Conservation (phyloP, 2,329 filamentous ascomycete species). For the Fusarium guadeloupense region DNA sequence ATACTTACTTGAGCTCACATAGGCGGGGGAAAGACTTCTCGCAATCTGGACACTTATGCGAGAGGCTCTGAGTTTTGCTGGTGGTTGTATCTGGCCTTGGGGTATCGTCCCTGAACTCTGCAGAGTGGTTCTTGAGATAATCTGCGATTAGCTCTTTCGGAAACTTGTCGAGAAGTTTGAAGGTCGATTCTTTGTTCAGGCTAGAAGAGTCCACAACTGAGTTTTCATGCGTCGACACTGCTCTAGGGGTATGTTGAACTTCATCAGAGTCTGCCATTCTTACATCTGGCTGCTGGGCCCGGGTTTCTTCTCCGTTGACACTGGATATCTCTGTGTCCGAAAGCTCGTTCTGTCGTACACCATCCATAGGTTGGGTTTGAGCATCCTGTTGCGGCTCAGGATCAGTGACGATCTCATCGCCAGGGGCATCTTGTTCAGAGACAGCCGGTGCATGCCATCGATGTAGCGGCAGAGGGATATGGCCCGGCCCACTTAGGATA, state of each 20-base stretch:
- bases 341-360: neutral
- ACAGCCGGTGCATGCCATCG: neutral
- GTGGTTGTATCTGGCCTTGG: constrained; percentile 13
- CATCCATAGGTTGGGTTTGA: constrained; percentile 13
- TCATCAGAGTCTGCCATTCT: constrained; percentile 31
- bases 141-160: constrained; percentile 48
- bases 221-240: neutral
- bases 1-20: constrained; percentile 66
- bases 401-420: constrained; percentile 6
- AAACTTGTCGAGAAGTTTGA: constrained; percentile 40
- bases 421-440: constrained; percentile 16
- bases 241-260: constrained; percentile 8
- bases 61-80: constrained; percentile 21
- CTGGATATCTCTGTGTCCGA: neutral
- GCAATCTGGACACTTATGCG: constrained; percentile 52
- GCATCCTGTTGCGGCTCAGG: neutral
- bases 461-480: neutral
- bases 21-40: constrained; percentile 57
- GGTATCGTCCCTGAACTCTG: constrained; percentile 12
- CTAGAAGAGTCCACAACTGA: neutral
- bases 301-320: neutral
- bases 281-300: constrained; percentile 23
- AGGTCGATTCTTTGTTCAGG: constrained; percentile 20
- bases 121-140: constrained; percentile 38
- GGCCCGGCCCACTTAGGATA: constrained; percentile 10